Evolutionary conservation across 306 rosid species (phyloP).

Genomic region (Rosa chinensis): DNA sequence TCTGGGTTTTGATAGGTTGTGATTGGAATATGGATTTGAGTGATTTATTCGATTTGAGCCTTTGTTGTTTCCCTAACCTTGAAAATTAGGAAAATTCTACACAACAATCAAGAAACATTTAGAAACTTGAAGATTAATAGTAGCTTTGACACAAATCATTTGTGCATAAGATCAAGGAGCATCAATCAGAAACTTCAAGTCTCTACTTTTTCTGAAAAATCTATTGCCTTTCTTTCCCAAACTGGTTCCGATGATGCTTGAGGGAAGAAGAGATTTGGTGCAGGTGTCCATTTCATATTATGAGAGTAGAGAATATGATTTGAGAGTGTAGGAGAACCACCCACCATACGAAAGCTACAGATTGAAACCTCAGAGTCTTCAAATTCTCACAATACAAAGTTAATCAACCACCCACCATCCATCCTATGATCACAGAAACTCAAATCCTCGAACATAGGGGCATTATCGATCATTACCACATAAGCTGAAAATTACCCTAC

Average conservation of each 20-base stretch:
- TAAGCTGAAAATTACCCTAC: no score
- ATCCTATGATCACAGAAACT: conserved; percentile 70
- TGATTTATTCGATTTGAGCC: no score
- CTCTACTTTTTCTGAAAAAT: conserved; percentile 62
- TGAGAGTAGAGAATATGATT: conserved; percentile 53
- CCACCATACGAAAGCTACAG: not conserved
- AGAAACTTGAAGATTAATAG: not conserved
- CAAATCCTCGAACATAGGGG: conserved; percentile 69
- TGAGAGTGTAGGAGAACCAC: conserved; percentile 58
- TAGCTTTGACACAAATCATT: conserved; percentile 30
- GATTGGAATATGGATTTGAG: no score
- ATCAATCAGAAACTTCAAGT: conserved; percentile 31
- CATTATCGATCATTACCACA: no score
- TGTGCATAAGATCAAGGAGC: conserved; percentile 30
- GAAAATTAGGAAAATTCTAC: no score
- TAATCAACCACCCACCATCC: conserved; percentile 91
- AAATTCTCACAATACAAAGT: conserved; percentile 69
- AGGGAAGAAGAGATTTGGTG: conserved; percentile 54
- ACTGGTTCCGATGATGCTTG: conserved; percentile 49
- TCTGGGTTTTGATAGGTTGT: no score
- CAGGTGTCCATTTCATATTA: conserved; percentile 83
- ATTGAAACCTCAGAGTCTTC: conserved; percentile 66
- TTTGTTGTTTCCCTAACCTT: no score
- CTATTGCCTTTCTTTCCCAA: conserved; percentile 80
- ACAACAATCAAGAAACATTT: no score